Conservation (phyloP, 2,329 filamentous ascomycete genomes). For the Neophaeococcomyces aloes region DNA sequence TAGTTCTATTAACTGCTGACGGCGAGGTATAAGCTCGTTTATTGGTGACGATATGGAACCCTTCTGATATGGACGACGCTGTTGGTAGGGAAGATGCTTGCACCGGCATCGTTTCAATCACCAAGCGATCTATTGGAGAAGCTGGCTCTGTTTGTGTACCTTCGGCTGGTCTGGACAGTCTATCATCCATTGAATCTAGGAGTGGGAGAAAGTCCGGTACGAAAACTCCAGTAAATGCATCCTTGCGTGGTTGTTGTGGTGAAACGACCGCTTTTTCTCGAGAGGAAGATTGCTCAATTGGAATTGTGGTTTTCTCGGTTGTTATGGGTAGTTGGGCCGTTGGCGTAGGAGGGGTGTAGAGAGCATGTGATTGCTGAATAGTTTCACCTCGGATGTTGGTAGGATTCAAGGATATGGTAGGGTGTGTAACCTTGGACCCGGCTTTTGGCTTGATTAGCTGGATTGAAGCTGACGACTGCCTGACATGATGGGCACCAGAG, state of each 20-base stretch:
- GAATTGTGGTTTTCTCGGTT: not conserved
- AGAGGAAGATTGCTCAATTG: not conserved
- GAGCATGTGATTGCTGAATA: constrained; percentile 9
- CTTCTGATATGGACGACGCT: not conserved
- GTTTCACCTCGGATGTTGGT: constrained; percentile 17
- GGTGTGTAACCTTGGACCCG: constrained; percentile 6
- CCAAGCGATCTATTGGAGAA: not conserved
- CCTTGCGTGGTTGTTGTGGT: constrained; percentile 11
- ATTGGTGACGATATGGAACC: not conserved
- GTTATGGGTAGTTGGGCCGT: not conserved
- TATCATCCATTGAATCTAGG: constrained; percentile 11
- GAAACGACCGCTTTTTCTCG: constrained; percentile 9
- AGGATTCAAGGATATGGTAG: constrained; percentile 18
- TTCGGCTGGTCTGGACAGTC: not conserved
- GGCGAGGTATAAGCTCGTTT: constrained; percentile 8
- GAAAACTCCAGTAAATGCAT: constrained; percentile 18
- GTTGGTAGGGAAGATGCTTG: constrained; percentile 6
- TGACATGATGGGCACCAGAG: not conserved
- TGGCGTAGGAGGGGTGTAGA: constrained; percentile 11
- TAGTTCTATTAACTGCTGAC: constrained; percentile 11
- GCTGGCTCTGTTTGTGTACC: constrained; percentile 6
- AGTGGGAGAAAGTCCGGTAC: constrained; percentile 18
- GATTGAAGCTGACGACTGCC: not conserved
- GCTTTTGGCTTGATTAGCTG: constrained; percentile 1
- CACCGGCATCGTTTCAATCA: not conserved